phyloP scores from a whole-genome alignment of 2,329 filamentous ascomycete genomes.

The Fusarium chaquense region DNA sequence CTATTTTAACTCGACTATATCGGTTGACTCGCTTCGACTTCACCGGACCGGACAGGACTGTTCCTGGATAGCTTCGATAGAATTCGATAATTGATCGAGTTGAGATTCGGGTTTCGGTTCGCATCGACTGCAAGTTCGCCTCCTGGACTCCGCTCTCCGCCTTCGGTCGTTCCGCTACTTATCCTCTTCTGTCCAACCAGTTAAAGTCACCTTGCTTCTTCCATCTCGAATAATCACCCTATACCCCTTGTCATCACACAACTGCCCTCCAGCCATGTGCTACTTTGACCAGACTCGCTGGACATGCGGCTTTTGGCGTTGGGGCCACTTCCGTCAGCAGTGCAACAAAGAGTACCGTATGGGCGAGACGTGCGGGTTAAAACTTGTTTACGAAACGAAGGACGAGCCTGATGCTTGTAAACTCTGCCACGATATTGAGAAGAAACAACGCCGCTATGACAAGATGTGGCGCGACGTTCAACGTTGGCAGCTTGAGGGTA shows the following conservation, averaged over 20 bases:
- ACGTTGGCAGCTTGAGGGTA: slow-evolving; percentile 82
- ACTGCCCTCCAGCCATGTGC: slow-evolving; percentile 74
- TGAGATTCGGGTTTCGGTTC: slow-evolving; percentile 35
- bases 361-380: slow-evolving; percentile 95
- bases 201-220: slow-evolving; percentile 16
- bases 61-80: slow-evolving; percentile 23
- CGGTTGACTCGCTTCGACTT: slow-evolving; percentile 12
- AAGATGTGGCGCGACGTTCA: slow-evolving; percentile 81
- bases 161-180: slow-evolving; percentile 31
- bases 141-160: slow-evolving; percentile 36
- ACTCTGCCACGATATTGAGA: slow-evolving; percentile 88
- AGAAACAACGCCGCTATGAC: slow-evolving; percentile 79
- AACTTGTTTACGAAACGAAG: slow-evolving; percentile 82
- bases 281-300: slow-evolving; percentile 94
- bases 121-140: slow-evolving; percentile 34
- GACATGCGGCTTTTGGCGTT: slow-evolving; percentile 91
- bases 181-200: slow-evolving; percentile 29
- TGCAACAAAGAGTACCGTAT: slow-evolving; percentile 96
- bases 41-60: background rate
- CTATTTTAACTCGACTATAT: slow-evolving; percentile 9
- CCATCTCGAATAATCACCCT: slow-evolving; percentile 20
- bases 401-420: slow-evolving; percentile 77
- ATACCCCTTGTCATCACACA: slow-evolving; percentile 33
- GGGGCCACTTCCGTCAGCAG: slow-evolving; percentile 91
- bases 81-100: slow-evolving; percentile 20